Evolutionary conservation across 1,284 basidiomycete species (phyloP).

Genomic region (Ceratobasidium papillatum): DNA sequence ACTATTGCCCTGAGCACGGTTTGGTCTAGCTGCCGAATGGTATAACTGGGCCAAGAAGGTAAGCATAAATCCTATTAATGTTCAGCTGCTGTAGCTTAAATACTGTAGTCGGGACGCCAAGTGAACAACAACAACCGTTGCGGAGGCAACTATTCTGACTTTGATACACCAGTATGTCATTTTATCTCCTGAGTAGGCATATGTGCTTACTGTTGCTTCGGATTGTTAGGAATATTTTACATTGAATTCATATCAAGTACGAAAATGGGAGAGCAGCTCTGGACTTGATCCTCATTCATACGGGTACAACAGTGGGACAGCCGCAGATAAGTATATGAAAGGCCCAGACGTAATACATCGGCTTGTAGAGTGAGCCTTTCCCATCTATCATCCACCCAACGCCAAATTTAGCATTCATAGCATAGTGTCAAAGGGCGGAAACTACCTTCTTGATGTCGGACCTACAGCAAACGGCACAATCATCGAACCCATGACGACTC

Average conservation of each 20-base stretch:
- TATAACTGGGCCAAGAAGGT: slow-evolving; percentile 57
- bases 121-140: slow-evolving; percentile 65
- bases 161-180: background rate
- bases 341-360: slow-evolving; percentile 60
- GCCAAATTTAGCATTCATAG: slow-evolving; percentile 48
- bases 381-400: background rate
- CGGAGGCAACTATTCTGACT: slow-evolving; percentile 42
- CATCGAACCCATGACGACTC: slow-evolving; percentile 57
- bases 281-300: slow-evolving; percentile 49
- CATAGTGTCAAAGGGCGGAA: slow-evolving; percentile 65
- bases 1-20: background rate
- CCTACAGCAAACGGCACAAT: slow-evolving; percentile 64
- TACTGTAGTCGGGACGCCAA: slow-evolving; percentile 57
- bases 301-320: slow-evolving; percentile 53
- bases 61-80: background rate
- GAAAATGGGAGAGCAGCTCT: slow-evolving; percentile 65
- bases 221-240: slow-evolving; percentile 19
- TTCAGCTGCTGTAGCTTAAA: background rate
- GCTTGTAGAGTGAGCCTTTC: slow-evolving; percentile 51
- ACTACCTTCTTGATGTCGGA: slow-evolving; percentile 65
- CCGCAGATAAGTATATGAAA: slow-evolving; percentile 59
- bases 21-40: slow-evolving; percentile 53
- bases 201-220: background rate
- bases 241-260: slow-evolving; percentile 32
- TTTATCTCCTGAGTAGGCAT: background rate